Percentiles rank a stretch among this genome's conserved stretches.
These are phyloP conservation scores for Aspergillus coremiiformis DNA, from an alignment of 495 filamentous ascomycete genomes.

Conservation along the genomic window DNA sequence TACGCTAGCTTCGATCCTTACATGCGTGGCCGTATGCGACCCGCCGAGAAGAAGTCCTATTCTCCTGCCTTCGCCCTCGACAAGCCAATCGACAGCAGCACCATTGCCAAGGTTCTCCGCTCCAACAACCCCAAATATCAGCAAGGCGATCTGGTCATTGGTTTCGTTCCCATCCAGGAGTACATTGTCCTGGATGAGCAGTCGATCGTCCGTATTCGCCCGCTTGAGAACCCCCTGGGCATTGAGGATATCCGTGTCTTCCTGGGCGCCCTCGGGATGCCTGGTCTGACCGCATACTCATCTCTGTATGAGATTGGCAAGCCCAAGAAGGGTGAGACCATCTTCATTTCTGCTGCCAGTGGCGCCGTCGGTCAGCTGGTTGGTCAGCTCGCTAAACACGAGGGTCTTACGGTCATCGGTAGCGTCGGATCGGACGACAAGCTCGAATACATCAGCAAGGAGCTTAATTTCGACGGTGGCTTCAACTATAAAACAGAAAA, in stretches of 20 bases:
- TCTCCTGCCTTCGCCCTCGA: constrained; percentile 47
- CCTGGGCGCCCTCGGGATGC: constrained; percentile 80
- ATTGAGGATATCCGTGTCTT: constrained; percentile 41
- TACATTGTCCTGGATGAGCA: constrained; percentile 38
- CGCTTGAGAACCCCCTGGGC: constrained; percentile 39
- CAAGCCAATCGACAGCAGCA: constrained; percentile 49
- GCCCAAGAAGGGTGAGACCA: constrained; percentile 83
- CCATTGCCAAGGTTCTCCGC: constrained; percentile 58
- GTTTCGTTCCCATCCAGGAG: constrained; percentile 53
- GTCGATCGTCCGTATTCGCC: constrained; percentile 23
- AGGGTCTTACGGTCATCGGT: constrained; percentile 79
- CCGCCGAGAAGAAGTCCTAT: constrained; percentile 53
- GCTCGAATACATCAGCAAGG: constrained; percentile 56
- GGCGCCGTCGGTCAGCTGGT: constrained; percentile 82
- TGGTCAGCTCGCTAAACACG: constrained; percentile 78
- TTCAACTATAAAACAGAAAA: constrained; percentile 77
- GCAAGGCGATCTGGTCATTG: constrained; percentile 61
- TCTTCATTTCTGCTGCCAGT: constrained; percentile 74
- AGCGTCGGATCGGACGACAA: constrained; percentile 64
- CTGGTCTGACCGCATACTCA: constrained; percentile 76
- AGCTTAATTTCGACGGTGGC: constrained; percentile 60
- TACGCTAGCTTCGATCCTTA: constrained; percentile 87
- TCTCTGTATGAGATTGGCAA: constrained; percentile 75
- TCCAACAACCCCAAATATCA: constrained; percentile 54
- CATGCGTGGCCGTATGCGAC: constrained; percentile 62